Conservation (phyloP, 192 early-diverging fungal genomes). For the Backusella sp. region DNA sequence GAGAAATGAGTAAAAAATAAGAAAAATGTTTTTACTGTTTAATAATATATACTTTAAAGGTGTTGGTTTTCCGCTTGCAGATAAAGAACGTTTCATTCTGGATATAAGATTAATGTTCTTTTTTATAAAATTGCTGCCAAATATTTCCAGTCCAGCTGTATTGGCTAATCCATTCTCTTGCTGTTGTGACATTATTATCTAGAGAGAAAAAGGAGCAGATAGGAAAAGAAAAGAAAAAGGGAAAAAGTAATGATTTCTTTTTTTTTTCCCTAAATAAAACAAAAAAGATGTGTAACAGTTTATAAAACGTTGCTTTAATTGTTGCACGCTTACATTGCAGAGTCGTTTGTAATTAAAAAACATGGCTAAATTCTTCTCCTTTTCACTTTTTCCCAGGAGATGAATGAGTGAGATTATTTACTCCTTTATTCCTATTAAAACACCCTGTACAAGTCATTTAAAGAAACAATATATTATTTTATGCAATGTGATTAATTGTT, state of each 20-base stretch:
- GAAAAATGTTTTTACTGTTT: neutral
- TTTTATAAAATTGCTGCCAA: neutral
- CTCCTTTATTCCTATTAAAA: neutral
- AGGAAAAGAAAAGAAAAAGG: neutral
- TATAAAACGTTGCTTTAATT: neutral
- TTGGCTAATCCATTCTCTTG: neutral
- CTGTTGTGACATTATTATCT: neutral
- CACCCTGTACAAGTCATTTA: neutral
- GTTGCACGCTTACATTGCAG: neutral
- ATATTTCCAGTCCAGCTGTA: conserved; percentile 9
- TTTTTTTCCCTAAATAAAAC: neutral
- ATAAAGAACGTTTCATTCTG: conserved; percentile 16
- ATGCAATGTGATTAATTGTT: neutral
- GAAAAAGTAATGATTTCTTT: neutral
- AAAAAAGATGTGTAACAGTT: neutral
- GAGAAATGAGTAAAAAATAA: neutral
- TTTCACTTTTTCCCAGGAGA: neutral
- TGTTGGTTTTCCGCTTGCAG: conserved; percentile 3
- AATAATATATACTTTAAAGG: conserved; percentile 15
- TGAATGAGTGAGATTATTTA: neutral
- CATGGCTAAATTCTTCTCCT: neutral
- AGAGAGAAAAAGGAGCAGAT: neutral
- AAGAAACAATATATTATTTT: neutral
- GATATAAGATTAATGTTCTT: conserved; percentile 8
- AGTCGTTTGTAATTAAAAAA: neutral